These are phyloP conservation scores for Staphylotrichum tortipilum DNA, from an alignment of 495 filamentous ascomycete genomes.

Conservation along the genomic window DNA sequence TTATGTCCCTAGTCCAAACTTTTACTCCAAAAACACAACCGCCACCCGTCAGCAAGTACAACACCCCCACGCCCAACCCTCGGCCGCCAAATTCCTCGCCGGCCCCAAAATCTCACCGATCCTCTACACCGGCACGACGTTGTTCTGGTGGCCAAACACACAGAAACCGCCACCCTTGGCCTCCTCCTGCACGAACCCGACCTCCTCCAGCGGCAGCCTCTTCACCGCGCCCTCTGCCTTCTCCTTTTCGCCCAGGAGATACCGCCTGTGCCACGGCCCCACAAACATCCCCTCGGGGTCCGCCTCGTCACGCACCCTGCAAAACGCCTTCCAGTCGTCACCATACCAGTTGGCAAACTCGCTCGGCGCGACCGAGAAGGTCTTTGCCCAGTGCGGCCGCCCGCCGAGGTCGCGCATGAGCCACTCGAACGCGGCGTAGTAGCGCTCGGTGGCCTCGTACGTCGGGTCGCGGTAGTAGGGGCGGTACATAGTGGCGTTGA, in stretches of 20 bases:
- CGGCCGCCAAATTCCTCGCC: neutral
- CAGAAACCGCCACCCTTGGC: constrained; percentile 21
- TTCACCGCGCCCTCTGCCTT: constrained; percentile 2
- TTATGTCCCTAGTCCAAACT: no score
- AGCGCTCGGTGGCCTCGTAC: constrained; percentile 52
- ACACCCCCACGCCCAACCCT: neutral
- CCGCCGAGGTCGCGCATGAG: constrained; percentile 88
- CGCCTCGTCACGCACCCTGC: constrained; percentile 57
- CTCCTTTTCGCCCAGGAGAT: constrained; percentile 46
- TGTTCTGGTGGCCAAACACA: constrained; percentile 20
- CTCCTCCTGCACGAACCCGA: constrained; percentile 20
- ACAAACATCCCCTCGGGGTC: constrained; percentile 90
- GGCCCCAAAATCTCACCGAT: constrained; percentile 1
- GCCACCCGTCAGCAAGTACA: neutral
- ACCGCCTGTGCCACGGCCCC: constrained; percentile 76
- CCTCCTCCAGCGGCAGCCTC: constrained; percentile 32
- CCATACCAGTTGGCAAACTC: constrained; percentile 51
- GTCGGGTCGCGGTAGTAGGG: constrained; percentile 79
- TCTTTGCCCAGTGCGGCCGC: constrained; percentile 97
- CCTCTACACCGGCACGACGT: constrained; percentile 13
- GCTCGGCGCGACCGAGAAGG: constrained; percentile 56
- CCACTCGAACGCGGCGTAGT: constrained; percentile 92
- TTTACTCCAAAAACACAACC: no score
- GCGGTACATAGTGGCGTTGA: constrained; percentile 93
- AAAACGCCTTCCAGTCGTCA: constrained; percentile 51